Evolutionary conservation across 345 rosid species (phyloP), one percentile per base, ranked within the genome.

Genomic region (Eucalyptus albens): DNA sequence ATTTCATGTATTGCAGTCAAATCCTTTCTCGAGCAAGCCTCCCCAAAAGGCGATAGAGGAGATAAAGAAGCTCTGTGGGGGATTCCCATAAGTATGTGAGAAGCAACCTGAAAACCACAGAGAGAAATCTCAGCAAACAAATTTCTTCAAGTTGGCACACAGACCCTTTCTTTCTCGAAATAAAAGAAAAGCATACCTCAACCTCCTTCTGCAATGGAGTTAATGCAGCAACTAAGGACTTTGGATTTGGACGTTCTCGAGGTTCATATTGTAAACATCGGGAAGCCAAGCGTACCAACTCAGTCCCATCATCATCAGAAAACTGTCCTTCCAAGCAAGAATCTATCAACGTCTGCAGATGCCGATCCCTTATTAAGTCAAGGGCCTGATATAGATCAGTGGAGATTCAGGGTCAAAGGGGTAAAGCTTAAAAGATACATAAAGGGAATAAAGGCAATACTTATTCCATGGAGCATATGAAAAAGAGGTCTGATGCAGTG

Each of bases 311-410:
- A 45, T 93, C 97, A 87, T 92, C 93, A 56, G 97, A 94, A 91
- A 96, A 96, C 81, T 97, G 97, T 67, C 99, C 99, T 94, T 94
- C 97, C 92, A 97, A 94, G 94, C 99, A 97, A 90, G 99, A 97
- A 92, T 97, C 99, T 60, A 95, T 94, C 89, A 97, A 92, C 95
- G 92, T 96, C 91, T 95, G 97, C 92, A 97, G 93, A 91, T 97
- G 96, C 91, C 97, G 95, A 92, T 97, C 98, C 83, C 98, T 93
- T 92, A 97, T 97, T 91, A 97, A 94, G 93, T 97, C 99, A 65
- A 97, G 95, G 44, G 99, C 99, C 99, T 97, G 96, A 89, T 67
- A 55, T 91, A 59, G 53, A 88, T 77, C 49, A 77, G 42, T 77
- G 27, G 86, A 44, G 85, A 69, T 45, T 91, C 88, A 92, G 72